Evolutionary conservation across 163 green algal genomes (phyloP).

Genomic region (Scenedesmus sp.): DNA sequence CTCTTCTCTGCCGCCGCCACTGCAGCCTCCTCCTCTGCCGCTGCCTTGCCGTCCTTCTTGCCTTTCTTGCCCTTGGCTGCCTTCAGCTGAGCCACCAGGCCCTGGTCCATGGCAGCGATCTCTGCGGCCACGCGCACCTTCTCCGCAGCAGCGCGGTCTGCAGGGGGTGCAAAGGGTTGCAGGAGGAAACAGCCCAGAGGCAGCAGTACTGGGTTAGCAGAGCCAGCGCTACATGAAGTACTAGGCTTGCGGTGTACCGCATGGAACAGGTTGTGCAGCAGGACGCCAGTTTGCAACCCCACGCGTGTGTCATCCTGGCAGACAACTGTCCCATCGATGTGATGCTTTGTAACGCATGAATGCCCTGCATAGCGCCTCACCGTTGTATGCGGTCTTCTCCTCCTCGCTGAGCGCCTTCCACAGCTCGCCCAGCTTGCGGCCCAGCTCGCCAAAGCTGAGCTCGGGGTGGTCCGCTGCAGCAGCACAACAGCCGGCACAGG

Average conservation of each 20-base stretch:
- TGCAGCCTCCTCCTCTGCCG: not conserved
- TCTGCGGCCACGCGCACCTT: slow-evolving; percentile 26
- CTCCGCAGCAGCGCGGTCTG: slow-evolving; percentile 10
- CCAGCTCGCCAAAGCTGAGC: slow-evolving; percentile 7
- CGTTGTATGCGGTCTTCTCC: slow-evolving; percentile 3
- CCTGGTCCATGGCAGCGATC: slow-evolving; percentile 42
- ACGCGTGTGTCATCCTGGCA: no score
- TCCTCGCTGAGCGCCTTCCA: slow-evolving; percentile 37
- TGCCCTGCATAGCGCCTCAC: not conserved
- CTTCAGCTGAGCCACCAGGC: not conserved
- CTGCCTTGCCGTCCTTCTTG: slow-evolving; percentile 20
- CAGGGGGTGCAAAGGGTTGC: not conserved
- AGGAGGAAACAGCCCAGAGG: not conserved
- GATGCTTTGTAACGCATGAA: not conserved
- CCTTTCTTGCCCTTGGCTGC: not conserved
- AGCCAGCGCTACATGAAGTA: not conserved
- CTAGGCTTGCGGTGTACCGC: not conserved
- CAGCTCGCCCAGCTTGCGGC: slow-evolving; percentile 20
- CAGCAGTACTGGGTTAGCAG: not conserved
- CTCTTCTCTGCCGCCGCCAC: not conserved
- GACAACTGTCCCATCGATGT: no score
- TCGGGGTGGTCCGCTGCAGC: slow-evolving; percentile 21
- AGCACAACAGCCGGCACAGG: not conserved
- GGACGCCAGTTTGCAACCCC: no score
- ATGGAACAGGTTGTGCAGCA: no score